Base-by-base conservation (phyloP, 108 stramenopile species). In the Craspedostauros australis region DNA sequence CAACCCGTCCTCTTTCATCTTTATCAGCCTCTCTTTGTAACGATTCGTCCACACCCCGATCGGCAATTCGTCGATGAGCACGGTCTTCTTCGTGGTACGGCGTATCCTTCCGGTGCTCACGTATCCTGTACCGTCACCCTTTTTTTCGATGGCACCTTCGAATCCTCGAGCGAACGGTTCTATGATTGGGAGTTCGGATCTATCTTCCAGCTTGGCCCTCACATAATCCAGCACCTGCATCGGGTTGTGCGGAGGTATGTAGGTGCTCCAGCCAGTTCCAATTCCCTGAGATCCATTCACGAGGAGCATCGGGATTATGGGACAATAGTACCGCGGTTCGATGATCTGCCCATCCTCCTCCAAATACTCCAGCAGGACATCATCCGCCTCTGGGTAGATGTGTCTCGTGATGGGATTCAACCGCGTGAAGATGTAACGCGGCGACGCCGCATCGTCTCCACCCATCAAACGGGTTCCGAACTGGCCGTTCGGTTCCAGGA, bases 201-300 rank as follows among this genome's bases (percentile, higher is more conserved):
- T 23, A 26, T 48, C 40, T 37, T 83, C 79, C 2, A 96, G 64
- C 44, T 73, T 86, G 8, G 66, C 57, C 22, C 82, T 54, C 15
- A 94, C 62, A 30, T 82, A 86, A n/a, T 75, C 75, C 18, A 95
- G 52, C 27, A 96, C 74, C 31, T 92, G 89, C 32, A 53, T 54
- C 25, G 92, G 90, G 51, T 89, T 73, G 66, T 92, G 84, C 7
- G 75, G 75, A 5, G 96, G 96, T 39, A 97, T 88, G 22, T 56
- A 62, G 3, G 96, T 93, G 39, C 74, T 77, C 93, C 94, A 97
- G 9, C 96, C 96, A 37, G 96, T 95, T 32, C 96, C 96, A 57
- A 97, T 97, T 9, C 96, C 96, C 59, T 88, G 81, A 50, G 64
- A 64, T 15, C 96, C 94, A 58, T 97, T 97, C 9, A 95, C 76